These are phyloP conservation scores for Sisymbrium irio DNA, from an alignment of 345 rosid species.

Conservation along the genomic window DNA sequence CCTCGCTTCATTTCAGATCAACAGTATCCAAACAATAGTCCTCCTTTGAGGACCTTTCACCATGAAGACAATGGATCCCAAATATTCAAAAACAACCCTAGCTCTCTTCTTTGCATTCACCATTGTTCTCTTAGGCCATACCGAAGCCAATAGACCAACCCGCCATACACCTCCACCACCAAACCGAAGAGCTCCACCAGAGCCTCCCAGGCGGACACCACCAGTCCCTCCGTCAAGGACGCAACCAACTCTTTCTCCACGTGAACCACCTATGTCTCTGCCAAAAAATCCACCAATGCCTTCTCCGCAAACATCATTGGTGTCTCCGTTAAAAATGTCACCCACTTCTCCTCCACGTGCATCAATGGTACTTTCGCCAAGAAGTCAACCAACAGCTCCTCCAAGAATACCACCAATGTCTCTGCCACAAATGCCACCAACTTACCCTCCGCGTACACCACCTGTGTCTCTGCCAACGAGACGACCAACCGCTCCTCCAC, in stretches of 20 bases:
- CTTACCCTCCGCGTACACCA: no score
- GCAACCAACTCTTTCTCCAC: no score
- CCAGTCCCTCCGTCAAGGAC: neutral
- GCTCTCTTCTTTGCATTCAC: slow-evolving; percentile 2
- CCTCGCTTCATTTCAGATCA: neutral
- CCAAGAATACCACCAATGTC: neutral
- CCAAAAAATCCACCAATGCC: no score
- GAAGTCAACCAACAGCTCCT: neutral
- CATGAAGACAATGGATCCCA: neutral
- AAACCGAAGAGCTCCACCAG: no score
- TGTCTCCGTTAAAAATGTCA: no score
- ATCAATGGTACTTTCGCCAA: no score
- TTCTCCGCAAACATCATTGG: neutral
- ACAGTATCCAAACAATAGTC: neutral
- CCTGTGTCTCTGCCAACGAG: neutral
- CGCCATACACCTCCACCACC: neutral
- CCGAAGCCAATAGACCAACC: neutral
- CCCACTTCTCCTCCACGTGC: no score
- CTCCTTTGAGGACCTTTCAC: neutral
- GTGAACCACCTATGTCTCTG: neutral
- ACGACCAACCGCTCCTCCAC: neutral
- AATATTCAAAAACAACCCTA: neutral
- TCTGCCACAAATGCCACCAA: neutral
- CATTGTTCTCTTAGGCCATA: neutral
- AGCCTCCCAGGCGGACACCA: no score